Base-by-base conservation (phyloP, 2,329 filamentous ascomycete genomes). In the Pezicula rhizophila region DNA sequence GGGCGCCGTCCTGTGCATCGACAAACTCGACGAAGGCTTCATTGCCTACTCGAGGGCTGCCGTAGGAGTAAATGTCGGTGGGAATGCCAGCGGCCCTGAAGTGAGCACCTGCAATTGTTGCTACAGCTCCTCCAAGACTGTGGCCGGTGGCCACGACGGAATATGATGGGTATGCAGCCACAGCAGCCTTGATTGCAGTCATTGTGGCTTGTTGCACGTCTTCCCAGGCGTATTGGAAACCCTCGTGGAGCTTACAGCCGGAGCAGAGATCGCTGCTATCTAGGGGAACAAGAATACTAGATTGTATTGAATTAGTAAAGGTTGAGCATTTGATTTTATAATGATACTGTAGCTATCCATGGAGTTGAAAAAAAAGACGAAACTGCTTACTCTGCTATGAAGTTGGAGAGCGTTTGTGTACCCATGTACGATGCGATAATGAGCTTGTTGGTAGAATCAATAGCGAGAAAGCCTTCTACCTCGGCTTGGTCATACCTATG, bases 71-170 rank as follows among this genome's bases (percentile, higher is more conserved):
- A 39, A 87, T 58, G 56, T 84, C 80, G 45, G 71, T 64, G 2
- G 66, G 54, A 50, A 68, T 66, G 38, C 76, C 79, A 8, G 62
- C 59, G 5, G 64, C 63, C 42, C 82, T 75, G 17, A 86, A 66
- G 55, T 78, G 72, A 1, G 74, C 78, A 0, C 74, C 78, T 0
- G 73, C 83, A 4, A 89, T 63, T 6, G 76, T 79, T 35, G 77
- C 80, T 2, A 88, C 69, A 6, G 82, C 82, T 23, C 72, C 85
- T 42, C 85, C 85, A 4, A 89, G 77, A 8, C 80, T 85, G 69
- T 88, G 84, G 33, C 85, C 85, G 0, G 82, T 81, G n/a, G 75
- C 64, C 15, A 84, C 62, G 60, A 86, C 60, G 41, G 64, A 64
- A 68, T 76, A 84, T 42, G 51, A 53, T 1, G 81, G 79, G 66